These are phyloP conservation scores for Coprinopsis cinerea DNA, from an alignment of 768 basidiomycete species.

Conservation along the genomic window DNA sequence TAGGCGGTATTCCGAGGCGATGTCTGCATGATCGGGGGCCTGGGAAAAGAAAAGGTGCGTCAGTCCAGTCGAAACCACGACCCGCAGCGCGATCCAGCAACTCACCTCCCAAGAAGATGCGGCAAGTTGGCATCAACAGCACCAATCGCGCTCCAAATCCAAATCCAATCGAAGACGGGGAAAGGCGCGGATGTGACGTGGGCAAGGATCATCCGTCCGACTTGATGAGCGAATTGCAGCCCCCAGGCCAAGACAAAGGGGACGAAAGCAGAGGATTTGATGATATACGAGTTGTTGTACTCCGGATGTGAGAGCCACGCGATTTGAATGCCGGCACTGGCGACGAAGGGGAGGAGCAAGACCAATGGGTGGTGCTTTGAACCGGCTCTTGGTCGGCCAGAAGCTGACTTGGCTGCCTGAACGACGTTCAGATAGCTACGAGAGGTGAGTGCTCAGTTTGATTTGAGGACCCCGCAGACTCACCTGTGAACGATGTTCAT, in stretches of 20 bases:
- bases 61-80: not conserved
- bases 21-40: conserved; percentile 73
- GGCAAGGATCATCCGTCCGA: conserved; percentile 87
- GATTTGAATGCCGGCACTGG: conserved; percentile 66
- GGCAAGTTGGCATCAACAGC: conserved; percentile 82
- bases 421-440: conserved; percentile 78
- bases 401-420: conserved; percentile 35
- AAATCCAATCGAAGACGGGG: conserved; percentile 84
- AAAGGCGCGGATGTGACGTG: conserved; percentile 83
- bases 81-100: conserved; percentile 12
- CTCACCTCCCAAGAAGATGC: conserved; percentile 59
- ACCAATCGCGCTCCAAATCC: conserved; percentile 74
- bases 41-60: conserved; percentile 13
- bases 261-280: conserved; percentile 72
- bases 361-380: conserved; percentile 39
- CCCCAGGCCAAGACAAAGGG: conserved; percentile 94
- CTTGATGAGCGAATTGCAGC: conserved; percentile 84
- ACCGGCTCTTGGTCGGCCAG: conserved; percentile 1
- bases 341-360: conserved; percentile 74
- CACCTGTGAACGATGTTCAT: conserved; percentile 79
- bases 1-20: conserved; percentile 53
- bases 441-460: not conserved
- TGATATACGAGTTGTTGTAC: conserved; percentile 54
- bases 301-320: conserved; percentile 76
- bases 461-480: conserved; percentile 10